These are phyloP conservation scores for Panus rudis DNA, from an alignment of 768 basidiomycete species.

Conservation along the genomic window DNA sequence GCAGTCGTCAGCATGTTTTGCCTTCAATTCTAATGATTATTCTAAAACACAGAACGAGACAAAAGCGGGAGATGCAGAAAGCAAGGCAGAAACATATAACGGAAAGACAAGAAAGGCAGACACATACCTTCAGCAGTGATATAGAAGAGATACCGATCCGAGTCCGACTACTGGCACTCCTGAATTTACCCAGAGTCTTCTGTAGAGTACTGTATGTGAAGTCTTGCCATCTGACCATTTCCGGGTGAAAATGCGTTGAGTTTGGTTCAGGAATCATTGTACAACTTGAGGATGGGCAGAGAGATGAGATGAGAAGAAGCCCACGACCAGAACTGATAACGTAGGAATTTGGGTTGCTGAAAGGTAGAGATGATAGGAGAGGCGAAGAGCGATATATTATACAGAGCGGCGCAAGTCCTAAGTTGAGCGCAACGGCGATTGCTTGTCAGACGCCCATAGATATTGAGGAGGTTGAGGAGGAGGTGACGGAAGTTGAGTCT, in stretches of 20 bases:
- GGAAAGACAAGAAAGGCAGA: neutral
- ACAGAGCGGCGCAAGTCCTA: too few species aligned
- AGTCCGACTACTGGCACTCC: constrained; percentile 23
- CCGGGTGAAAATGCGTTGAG: constrained; percentile 25
- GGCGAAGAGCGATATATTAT: too few species aligned
- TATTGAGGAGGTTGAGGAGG: constrained; percentile 28
- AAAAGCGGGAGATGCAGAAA: too few species aligned
- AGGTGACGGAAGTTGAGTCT: constrained; percentile 11
- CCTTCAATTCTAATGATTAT: too few species aligned
- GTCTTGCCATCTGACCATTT: constrained; percentile 26
- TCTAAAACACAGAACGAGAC: too few species aligned
- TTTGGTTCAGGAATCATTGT: constrained; percentile 17
- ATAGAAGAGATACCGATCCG: constrained; percentile 24
- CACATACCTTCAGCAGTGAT: constrained; percentile 15
- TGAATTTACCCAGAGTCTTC: too few species aligned
- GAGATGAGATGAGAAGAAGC: constrained; percentile 16
- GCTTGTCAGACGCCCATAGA: too few species aligned
- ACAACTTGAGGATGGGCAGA: constrained; percentile 18
- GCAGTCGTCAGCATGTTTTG: too few species aligned
- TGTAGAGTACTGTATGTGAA: too few species aligned
- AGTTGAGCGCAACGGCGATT: too few species aligned
- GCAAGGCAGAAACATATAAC: too few species aligned
- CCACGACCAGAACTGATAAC: constrained; percentile 15
- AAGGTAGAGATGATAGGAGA: neutral
- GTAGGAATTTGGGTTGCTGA: neutral